Evolutionary conservation across 164 flowering plant species (phyloP).

Genomic region (Litsea cubeba): DNA sequence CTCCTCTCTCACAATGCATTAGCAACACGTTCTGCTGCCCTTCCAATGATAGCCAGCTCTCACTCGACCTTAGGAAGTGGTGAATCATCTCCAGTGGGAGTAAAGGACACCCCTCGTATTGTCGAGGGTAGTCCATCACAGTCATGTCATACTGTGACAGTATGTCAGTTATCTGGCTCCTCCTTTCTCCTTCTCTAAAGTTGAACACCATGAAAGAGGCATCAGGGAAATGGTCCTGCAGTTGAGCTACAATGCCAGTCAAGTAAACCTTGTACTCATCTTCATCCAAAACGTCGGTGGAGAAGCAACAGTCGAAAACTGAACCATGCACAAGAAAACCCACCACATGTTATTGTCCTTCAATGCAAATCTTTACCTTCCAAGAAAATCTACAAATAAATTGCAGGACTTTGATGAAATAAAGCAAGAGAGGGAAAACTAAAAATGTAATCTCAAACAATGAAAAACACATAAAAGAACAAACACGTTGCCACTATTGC

Average conservation of each 20-base stretch:
- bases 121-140: conserved; percentile 92
- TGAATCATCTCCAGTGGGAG: conserved; percentile 85
- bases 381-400: neutral
- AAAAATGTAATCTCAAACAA: neutral
- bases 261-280: conserved; percentile 77
- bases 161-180: conserved; percentile 75
- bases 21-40: conserved; percentile 90
- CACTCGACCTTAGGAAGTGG: conserved; percentile 85
- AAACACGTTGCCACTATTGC: neutral
- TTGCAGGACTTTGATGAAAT: neutral
- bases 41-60: conserved; percentile 87
- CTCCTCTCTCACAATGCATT: conserved; percentile 97
- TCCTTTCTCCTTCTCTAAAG: conserved; percentile 79
- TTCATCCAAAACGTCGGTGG: conserved; percentile 73
- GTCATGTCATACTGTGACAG: conserved; percentile 86
- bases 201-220: conserved; percentile 95
- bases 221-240: conserved; percentile 80
- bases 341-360: neutral
- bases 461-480: neutral
- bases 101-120: conserved; percentile 83
- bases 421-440: neutral
- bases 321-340: conserved; percentile 17
- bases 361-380: neutral
- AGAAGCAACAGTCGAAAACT: conserved; percentile 98
- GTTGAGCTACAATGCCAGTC: conserved; percentile 81